Evolutionary conservation across 495 filamentous ascomycete species (phyloP), one percentile per base, ranked within the genome.

Genomic region (Aspergillus affinis): DNA sequence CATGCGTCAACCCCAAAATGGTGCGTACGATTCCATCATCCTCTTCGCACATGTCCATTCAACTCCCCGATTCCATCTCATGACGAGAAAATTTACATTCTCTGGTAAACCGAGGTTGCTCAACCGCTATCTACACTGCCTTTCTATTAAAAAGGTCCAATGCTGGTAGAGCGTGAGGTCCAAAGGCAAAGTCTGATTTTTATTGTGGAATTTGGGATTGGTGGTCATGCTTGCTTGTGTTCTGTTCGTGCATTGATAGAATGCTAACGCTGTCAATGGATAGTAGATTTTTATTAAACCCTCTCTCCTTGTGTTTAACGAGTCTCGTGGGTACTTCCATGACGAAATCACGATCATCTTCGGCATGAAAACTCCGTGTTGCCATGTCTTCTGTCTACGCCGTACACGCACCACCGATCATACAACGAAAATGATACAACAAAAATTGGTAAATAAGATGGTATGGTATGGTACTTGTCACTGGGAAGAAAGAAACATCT

Each of bases 61-160:
- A 13, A 17, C 23, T 27, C 57, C 29, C 29, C 45, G 20, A 52
- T 23, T 61, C 9, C 46, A 9, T 29, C 27, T 19, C 57, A 80
- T 86, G 87, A 90, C 78, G 86, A 90, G 73, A 79, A 63, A 52
- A 51, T 62, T 64, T 74, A 71, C 79, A 75, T 84, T 82, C 84
- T 90, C 88, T 91, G 89, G 89, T 92, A 92, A 90, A 82, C 88
- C 81, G 84, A 92, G 68, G 72, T 36, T 69, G 78, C 81, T 82
- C 81, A 89, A 81, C 86, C 85, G 84, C 80, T 74, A 78, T 77
- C 75, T 77, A 79, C 72, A 75, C 63, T 62, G 51, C 61, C 44
- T 54, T 45, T 57, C 51, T 26, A 55, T 53, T 26, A 2, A 55
- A 32, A 47, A 57, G 53, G 29, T 70, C 68, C 68, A 61, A 64